Evolutionary conservation across 176 grass and related monocot genomes (phyloP), one percentile per base, ranked within the genome.

Genomic region (Raddia distichophylla): DNA sequence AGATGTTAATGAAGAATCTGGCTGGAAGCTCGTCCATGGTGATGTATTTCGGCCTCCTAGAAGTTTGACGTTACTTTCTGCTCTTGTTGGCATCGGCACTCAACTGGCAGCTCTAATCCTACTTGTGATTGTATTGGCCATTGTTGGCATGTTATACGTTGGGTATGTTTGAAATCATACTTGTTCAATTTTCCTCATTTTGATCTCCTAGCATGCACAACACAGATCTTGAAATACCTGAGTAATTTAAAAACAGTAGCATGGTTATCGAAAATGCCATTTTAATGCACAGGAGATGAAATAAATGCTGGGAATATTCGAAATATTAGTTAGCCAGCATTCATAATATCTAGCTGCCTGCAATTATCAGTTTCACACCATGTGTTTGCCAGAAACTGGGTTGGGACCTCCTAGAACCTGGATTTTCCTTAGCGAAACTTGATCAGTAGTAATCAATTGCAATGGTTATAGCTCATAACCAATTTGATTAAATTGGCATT

Each of bases 21-120:
- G 95, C 75, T 98, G 95, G 95, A 98, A 98, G 81, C 88, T 94
- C 81, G 92, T 98, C 58, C 92, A 98, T 80, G 95, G 95, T 70
- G 95, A 98, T 91, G 92, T 98, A 80, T 98, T 98, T 85, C 92
- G 92, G 16, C 88, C 95, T 64, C 86, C 95, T 69, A 61, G 72
- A 76, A 91, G 82, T 73, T 88, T 95, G 75, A 86, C 78, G 58
- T 67, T 98, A 76, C 90, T 98, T 69, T 98, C 92, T 75, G 88
- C 95, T 77, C 80, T 98, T 93, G 90, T 98, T 85, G 95, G 95
- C 78, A 98, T 89, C 47, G 95, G 95, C 66, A 82, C 92, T 18
- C 95, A 98, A 79, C 53, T 98, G 82, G 88, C 92, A 67, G 90
- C 86, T 73, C 95, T 98, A 91, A 75, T 98, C 76, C 90, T 98